phyloP scores from a whole-genome alignment of 2,329 filamentous ascomycete genomes.

The Sordariomycetes sp. region DNA sequence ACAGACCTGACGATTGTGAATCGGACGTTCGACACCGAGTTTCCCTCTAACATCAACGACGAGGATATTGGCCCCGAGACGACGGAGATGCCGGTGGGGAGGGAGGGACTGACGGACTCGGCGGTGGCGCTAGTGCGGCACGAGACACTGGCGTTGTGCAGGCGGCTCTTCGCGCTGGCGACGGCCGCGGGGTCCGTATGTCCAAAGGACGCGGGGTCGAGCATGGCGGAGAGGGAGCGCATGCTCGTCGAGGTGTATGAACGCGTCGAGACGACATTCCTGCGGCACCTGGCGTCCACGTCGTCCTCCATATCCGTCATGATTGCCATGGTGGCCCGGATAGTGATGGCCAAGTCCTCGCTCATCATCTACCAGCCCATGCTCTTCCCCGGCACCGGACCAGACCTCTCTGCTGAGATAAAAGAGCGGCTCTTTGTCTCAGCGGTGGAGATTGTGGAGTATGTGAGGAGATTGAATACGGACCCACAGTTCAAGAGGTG shows the following conservation, averaged over 20 bases:
- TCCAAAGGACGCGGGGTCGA: conserved; percentile 14
- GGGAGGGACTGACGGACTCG: conserved; percentile 37
- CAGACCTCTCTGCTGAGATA: conserved; percentile 44
- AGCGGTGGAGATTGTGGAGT: conserved; percentile 61
- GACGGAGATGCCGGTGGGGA: conserved; percentile 29
- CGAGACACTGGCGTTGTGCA: conserved; percentile 31
- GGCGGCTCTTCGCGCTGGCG: conserved; percentile 19
- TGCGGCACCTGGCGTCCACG: conserved; percentile 33
- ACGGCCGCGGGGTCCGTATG: conserved; percentile 18
- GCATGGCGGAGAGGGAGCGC: conserved; percentile 21
- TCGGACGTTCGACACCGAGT: conserved; percentile 29
- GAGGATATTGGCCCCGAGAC: conserved; percentile 30
- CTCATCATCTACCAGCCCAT: conserved; percentile 65
- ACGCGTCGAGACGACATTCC: conserved; percentile 39
- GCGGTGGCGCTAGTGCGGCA: conserved; percentile 33
- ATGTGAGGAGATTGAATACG: conserved; percentile 50
- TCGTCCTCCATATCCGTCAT: conserved; percentile 61
- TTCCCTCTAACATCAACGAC: conserved; percentile 38
- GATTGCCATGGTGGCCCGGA: conserved; percentile 50
- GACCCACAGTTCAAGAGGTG: conserved; percentile 35
- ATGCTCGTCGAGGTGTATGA: conserved; percentile 38
- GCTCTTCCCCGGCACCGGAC: conserved; percentile 44
- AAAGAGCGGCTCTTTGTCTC: conserved; percentile 59
- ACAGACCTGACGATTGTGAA: conserved; percentile 28
- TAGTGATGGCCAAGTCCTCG: conserved; percentile 69